Base-by-base conservation (phyloP, 306 rosid species). In the Cucumis hystrix region DNA sequence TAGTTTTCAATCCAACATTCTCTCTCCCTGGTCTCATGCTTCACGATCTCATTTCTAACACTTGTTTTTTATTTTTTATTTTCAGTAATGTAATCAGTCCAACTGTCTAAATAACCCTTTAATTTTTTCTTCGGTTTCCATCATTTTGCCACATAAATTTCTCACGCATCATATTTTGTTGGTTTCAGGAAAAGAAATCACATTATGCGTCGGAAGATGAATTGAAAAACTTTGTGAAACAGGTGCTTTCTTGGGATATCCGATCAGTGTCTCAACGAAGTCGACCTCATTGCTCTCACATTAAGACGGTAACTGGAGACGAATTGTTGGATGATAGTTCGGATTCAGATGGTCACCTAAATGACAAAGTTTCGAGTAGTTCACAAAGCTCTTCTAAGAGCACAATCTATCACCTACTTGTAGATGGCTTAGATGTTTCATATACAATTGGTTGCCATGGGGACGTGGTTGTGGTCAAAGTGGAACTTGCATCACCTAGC, bases 171-270 rank as follows among this genome's bases (percentile, higher is more conserved):
- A 45, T 45, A 7, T 15, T 71, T 49, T 23, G 16, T 3, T 25
- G 15, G 33, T 81, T 76, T 45, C 84, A 95, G 97, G 96, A 82
- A 81, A 88, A 86, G 76, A 85, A 82, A 60, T 89, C 99, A 55
- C 90, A 88, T 77, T 92, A 92, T 77, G 90, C 89, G 57, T 89
- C 99, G 4, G 75, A 91, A 7, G 85, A 81, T 10, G 92, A 92
- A 85, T 88, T 95, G 82, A 92, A 84, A 84, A 80, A 79, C 83
- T 81, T 92, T 80, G 81, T 95, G 81, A 84, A 69, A 83, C 93
- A 95, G 83, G 97, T 95, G 79, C 97, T 95, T 80, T 89, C 99
- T 11, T 92, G 97, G 97, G 99, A 95, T 86, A 90, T 95, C 56
- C 91, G 97, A 47, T 90, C 98, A 37, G 25, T 87, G 82, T 83